A percentile compares a stretch with the other conserved stretches of the same genome.
Evolutionary conservation across 2,329 filamentous ascomycete genomes (phyloP).

Genomic region (Berkeleyomyces basicola): DNA sequence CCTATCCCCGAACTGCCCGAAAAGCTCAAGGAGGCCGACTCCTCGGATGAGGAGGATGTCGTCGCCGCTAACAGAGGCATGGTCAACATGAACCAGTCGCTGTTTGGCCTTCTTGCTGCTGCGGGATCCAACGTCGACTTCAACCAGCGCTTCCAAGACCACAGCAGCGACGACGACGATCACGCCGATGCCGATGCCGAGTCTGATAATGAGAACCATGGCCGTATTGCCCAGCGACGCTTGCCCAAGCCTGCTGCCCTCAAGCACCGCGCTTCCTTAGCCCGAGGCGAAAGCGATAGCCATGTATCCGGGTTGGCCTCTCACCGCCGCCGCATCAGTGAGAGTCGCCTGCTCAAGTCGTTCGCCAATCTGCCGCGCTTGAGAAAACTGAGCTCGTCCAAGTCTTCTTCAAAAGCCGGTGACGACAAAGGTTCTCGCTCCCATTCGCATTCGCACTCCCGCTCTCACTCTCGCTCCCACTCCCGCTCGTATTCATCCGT

Average conservation of each 20-base stretch:
- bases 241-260: constrained; percentile 29
- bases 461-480: background rate
- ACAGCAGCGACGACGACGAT: constrained; percentile 71
- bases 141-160: constrained; percentile 59
- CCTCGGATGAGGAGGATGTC: constrained; percentile 33
- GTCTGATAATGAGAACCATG: constrained; percentile 14
- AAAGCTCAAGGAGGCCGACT: constrained; percentile 19
- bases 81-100: constrained; percentile 78
- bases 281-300: background rate
- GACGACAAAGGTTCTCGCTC: background rate
- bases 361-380: constrained; percentile 41
- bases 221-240: background rate
- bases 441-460: background rate
- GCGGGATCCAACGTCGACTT: constrained; percentile 73
- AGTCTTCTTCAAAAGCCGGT: background rate
- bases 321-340: constrained; percentile 29
- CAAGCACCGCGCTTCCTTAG: constrained; percentile 19
- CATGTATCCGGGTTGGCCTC: background rate
- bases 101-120: constrained; percentile 83
- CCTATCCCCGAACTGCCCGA: background rate
- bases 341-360: constrained; percentile 48
- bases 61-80: constrained; percentile 27
- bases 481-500: background rate
- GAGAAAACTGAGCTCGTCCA: constrained; percentile 22
- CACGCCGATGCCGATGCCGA: constrained; percentile 20